phyloP scores from a whole-genome alignment of 352 stramenopile genomes.

The Albugo candida region DNA sequence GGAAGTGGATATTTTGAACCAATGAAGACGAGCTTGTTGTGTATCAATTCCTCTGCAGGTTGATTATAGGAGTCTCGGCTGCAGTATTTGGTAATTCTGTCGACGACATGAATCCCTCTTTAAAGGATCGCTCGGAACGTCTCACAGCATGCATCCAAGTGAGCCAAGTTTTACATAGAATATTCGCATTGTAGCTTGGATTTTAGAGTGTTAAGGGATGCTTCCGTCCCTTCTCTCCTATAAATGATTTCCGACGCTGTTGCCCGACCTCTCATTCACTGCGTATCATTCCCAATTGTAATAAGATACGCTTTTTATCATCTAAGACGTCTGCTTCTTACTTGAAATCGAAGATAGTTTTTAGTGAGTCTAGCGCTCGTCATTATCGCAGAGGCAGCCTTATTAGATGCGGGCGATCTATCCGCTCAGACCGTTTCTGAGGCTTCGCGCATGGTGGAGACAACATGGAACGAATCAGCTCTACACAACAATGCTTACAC shows the following conservation, averaged over 20 bases:
- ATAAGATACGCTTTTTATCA: constrained; percentile 50
- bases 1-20: constrained; percentile 24
- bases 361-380: constrained; percentile 48
- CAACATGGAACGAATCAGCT: constrained; percentile 42
- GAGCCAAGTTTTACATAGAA: constrained; percentile 47
- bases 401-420: constrained; percentile 17
- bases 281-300: constrained; percentile 45
- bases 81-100: constrained; percentile 32
- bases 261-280: constrained; percentile 62
- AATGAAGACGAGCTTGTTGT: constrained; percentile 17
- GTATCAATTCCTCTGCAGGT: constrained; percentile 38
- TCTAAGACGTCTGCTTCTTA: constrained; percentile 65
- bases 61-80: constrained; percentile 43
- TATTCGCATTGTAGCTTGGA: constrained; percentile 41
- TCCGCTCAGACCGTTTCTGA: background rate
- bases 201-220: constrained; percentile 32
- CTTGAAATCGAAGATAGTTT: constrained; percentile 62
- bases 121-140: constrained; percentile 33
- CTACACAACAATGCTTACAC: constrained; percentile 57
- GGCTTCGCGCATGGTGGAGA: too few relatives aligned
- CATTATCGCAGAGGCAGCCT: constrained; percentile 29
- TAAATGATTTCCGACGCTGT: constrained; percentile 78
- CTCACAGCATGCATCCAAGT: constrained; percentile 55
- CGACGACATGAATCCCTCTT: constrained; percentile 16
- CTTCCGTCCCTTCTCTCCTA: constrained; percentile 65